These are phyloP conservation scores for Paracorniculantispora psalliotae DNA, from an alignment of 2,329 filamentous ascomycete genomes.

Conservation along the genomic window DNA sequence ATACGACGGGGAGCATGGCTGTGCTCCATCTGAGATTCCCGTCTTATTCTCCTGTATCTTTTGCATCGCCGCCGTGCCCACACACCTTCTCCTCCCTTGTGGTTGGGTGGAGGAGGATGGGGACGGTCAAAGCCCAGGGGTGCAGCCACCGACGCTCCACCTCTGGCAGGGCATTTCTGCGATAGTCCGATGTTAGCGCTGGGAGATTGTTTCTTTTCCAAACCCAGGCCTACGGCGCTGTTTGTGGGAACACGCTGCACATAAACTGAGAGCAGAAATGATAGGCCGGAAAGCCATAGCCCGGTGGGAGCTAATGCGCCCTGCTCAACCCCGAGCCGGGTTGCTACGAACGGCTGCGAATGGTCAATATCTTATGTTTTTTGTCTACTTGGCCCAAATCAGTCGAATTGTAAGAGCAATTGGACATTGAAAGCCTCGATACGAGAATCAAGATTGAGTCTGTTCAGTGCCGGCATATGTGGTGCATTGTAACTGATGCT, in stretches of 20 bases:
- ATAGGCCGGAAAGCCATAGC: background rate
- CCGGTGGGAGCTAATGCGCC: background rate
- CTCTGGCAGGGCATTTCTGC: background rate
- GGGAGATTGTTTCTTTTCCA: background rate
- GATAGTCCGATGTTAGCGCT: slow-evolving; percentile 9
- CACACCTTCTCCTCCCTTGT: background rate
- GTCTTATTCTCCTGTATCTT: background rate
- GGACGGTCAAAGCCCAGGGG: slow-evolving; percentile 3
- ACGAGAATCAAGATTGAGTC: background rate
- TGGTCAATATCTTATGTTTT: too few species aligned
- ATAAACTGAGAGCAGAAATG: background rate
- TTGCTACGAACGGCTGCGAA: too few species aligned
- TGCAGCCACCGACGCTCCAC: background rate
- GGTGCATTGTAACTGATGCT: background rate
- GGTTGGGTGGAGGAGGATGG: too few species aligned
- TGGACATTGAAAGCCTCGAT: background rate
- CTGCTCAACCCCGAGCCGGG: background rate
- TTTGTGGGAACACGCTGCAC: background rate
- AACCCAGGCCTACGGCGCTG: background rate
- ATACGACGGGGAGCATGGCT: background rate
- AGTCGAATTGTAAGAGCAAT: too few species aligned
- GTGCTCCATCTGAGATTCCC: slow-evolving; percentile 3
- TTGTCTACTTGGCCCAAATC: too few species aligned
- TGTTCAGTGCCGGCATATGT: background rate
- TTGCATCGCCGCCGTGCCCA: background rate